phyloP scores from a whole-genome alignment of 1,284 basidiomycete species.

The Boletus mariae region DNA sequence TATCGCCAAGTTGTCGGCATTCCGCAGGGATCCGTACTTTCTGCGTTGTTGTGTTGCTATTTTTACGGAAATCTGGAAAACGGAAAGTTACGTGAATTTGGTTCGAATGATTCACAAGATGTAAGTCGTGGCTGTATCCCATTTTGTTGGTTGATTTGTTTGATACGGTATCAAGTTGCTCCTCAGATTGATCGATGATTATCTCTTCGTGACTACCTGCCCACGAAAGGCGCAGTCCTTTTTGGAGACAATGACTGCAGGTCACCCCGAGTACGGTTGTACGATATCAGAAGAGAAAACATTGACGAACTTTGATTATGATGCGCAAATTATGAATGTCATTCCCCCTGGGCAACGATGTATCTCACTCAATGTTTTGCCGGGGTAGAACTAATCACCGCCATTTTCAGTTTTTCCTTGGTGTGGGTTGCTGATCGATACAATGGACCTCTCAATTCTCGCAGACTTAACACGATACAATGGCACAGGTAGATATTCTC shows the following conservation, averaged over 20 bases:
- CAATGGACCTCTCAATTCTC: conserved; percentile 69
- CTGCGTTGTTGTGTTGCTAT: conserved; percentile 85
- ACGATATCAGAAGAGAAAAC: conserved; percentile 88
- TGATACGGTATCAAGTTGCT: conserved; percentile 52
- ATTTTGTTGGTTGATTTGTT: neutral
- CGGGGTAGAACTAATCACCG: neutral
- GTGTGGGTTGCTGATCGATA: conserved; percentile 84
- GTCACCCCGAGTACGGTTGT: conserved; percentile 92
- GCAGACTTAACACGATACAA: conserved; percentile 70
- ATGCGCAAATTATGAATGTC: conserved; percentile 51
- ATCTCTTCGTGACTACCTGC: conserved; percentile 82
- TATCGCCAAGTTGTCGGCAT: conserved; percentile 90
- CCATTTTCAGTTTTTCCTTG: conserved; percentile 68
- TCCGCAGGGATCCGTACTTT: conserved; percentile 92
- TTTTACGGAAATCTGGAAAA: conserved; percentile 92
- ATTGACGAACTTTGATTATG: conserved; percentile 78
- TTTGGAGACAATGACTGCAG: conserved; percentile 75
- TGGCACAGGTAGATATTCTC: conserved; percentile 47
- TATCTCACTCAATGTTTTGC: conserved; percentile 24
- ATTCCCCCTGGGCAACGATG: conserved; percentile 47
- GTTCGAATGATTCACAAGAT: conserved; percentile 55
- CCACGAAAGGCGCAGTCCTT: conserved; percentile 65
- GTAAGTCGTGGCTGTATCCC: conserved; percentile 37
- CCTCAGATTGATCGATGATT: conserved; percentile 90
- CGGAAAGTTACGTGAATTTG: conserved; percentile 42